phyloP scores from a whole-genome alignment of 192 early-diverging fungal species.

The Coemansia sp. region DNA sequence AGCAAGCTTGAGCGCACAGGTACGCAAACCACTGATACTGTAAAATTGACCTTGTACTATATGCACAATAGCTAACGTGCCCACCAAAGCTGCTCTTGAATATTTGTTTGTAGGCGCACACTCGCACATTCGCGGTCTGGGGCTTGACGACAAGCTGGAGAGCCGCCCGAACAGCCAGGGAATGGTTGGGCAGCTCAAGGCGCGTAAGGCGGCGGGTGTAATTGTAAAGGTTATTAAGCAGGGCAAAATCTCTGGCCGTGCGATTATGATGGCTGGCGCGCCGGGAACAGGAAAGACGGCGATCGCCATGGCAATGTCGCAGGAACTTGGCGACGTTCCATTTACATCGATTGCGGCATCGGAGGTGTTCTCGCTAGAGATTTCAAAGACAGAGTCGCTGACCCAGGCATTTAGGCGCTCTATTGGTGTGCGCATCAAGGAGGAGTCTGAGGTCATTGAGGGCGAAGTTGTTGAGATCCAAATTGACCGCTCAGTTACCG shows the following conservation, averaged over 20 bases:
- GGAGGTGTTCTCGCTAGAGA: slow-evolving; percentile 98
- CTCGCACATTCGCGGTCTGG: slow-evolving; percentile 96
- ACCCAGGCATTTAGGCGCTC: slow-evolving; percentile 98
- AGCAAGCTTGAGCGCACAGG: slow-evolving; percentile 57
- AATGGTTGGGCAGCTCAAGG: slow-evolving; percentile 96
- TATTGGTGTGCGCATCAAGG: slow-evolving; percentile 97
- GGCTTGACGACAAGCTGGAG: slow-evolving; percentile 92
- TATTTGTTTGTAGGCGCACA: slow-evolving; percentile 74
- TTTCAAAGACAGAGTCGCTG: slow-evolving; percentile 97
- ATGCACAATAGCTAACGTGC: not conserved
- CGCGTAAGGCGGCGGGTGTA: slow-evolving; percentile 94
- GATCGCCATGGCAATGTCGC: slow-evolving; percentile 99
- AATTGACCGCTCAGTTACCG: slow-evolving; percentile 90
- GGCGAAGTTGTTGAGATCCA: slow-evolving; percentile 99
- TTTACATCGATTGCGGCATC: slow-evolving; percentile 98
- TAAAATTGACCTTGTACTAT: not conserved
- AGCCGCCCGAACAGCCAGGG: slow-evolving; percentile 85
- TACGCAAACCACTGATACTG: not conserved
- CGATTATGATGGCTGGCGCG: slow-evolving; percentile 97
- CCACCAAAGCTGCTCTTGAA: not conserved
- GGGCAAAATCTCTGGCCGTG: slow-evolving; percentile 95
- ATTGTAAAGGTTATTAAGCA: slow-evolving; percentile 97
- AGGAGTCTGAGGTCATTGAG: slow-evolving; percentile 98
- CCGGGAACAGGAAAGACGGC: slow-evolving; percentile 99
- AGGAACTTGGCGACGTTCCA: slow-evolving; percentile 94